These are phyloP conservation scores for Aquilaria sinensis DNA, from an alignment of 345 rosid species.

Conservation along the genomic window DNA sequence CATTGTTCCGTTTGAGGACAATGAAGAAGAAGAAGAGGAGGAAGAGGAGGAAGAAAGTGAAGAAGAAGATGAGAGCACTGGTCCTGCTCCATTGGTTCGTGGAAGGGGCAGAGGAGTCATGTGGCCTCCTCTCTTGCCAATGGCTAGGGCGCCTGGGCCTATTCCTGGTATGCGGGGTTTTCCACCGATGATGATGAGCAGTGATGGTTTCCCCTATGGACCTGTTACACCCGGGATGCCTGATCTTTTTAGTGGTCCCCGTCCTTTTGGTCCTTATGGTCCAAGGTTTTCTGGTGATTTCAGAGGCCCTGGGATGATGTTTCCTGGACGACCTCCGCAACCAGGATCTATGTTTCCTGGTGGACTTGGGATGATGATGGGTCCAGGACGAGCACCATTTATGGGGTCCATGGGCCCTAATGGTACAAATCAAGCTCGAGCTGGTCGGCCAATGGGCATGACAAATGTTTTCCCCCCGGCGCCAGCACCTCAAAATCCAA, in stretches of 20 bases:
- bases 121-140: slow-evolving; percentile 93
- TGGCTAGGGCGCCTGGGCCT: slow-evolving; percentile 78
- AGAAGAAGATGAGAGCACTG: slow-evolving; percentile 68
- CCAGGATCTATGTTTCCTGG: slow-evolving; percentile 65
- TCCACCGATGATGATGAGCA: slow-evolving; percentile 80
- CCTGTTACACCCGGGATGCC: slow-evolving; percentile 65
- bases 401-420: slow-evolving; percentile 75
- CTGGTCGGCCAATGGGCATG: slow-evolving; percentile 51
- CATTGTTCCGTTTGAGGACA: slow-evolving; percentile 94
- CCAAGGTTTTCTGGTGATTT: slow-evolving; percentile 93
- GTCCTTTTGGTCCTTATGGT: slow-evolving; percentile 78
- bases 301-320: slow-evolving; percentile 90
- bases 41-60: slow-evolving; percentile 96
- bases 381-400: slow-evolving; percentile 71
- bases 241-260: slow-evolving; percentile 75
- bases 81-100: slow-evolving; percentile 59
- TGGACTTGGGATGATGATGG: slow-evolving; percentile 96
- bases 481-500: slow-evolving; percentile 32
- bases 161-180: slow-evolving; percentile 85
- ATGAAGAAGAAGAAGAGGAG: slow-evolving; percentile 94
- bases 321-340: slow-evolving; percentile 90
- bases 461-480: slow-evolving; percentile 38
- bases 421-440: slow-evolving; percentile 41
- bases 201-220: slow-evolving; percentile 79
- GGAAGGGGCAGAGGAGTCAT: slow-evolving; percentile 94